Evolutionary conservation across 2,329 filamentous ascomycete species (phyloP).

Genomic region (Xylaria sp.): DNA sequence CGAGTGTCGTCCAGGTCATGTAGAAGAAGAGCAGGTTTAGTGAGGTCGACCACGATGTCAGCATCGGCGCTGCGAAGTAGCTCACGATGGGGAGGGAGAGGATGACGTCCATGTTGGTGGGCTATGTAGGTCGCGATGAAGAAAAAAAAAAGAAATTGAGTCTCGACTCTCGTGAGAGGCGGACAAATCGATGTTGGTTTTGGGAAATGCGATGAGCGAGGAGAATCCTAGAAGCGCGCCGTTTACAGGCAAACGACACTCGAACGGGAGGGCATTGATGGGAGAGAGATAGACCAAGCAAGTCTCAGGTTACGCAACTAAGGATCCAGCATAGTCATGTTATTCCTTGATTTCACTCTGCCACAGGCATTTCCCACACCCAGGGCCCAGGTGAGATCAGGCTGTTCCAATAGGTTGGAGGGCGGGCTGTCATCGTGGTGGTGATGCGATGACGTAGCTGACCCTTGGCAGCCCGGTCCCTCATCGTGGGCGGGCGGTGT

Average conservation of each 20-base stretch:
- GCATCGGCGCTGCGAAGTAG: slow-evolving; percentile 65
- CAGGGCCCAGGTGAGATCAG: background rate
- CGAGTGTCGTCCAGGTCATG: slow-evolving; percentile 85
- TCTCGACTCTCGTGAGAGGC: too few species aligned
- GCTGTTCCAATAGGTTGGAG: background rate
- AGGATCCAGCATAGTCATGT: background rate
- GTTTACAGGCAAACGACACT: background rate
- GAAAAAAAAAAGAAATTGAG: too few species aligned
- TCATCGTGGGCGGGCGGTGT: background rate
- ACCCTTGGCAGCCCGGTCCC: slow-evolving; percentile 9
- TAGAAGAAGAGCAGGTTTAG: slow-evolving; percentile 89
- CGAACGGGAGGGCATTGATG: too few species aligned
- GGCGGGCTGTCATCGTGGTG: too few species aligned
- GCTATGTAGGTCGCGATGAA: background rate
- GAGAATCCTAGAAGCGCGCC: background rate
- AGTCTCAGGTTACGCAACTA: background rate
- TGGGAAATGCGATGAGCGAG: background rate
- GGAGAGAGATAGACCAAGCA: too few species aligned
- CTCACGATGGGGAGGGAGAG: slow-evolving; percentile 76
- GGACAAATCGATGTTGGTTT: background rate
- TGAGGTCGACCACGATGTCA: slow-evolving; percentile 75
- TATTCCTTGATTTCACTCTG: slow-evolving; percentile 1
- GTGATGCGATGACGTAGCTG: background rate
- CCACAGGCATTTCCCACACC: too few species aligned
- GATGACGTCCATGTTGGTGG: slow-evolving; percentile 64